Evolutionary conservation across 2,329 filamentous ascomycete genomes (phyloP).

Genomic region (Zasmidium angulare): DNA sequence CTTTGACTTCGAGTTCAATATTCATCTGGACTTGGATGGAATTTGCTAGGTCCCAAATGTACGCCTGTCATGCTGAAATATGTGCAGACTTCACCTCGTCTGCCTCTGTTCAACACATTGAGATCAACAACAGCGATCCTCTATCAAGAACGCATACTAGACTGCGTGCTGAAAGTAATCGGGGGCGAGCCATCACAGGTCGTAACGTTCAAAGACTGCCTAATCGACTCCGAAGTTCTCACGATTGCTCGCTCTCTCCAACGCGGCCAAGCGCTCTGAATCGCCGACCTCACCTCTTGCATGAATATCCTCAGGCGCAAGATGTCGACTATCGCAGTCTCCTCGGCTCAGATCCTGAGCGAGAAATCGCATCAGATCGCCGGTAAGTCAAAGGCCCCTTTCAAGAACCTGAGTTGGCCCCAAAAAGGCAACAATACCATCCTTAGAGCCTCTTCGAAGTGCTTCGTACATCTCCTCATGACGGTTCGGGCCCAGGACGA

Average conservation of each 20-base stretch:
- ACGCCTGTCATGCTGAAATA: background rate
- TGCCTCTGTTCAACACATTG: background rate
- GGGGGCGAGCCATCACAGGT: too few relatives aligned
- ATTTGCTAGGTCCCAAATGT: background rate
- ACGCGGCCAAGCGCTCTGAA: background rate
- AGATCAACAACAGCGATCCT: too few relatives aligned
- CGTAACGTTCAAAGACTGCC: too few relatives aligned
- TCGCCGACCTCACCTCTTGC: constrained; percentile 2
- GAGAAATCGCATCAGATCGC: constrained; percentile 47
- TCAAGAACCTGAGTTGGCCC: too few relatives aligned
- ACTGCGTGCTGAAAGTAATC: too few relatives aligned
- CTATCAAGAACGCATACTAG: too few relatives aligned
- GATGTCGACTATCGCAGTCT: constrained; percentile 35
- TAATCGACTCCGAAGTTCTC: background rate
- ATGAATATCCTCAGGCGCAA: constrained; percentile 27
- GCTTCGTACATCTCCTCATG: too few relatives aligned
- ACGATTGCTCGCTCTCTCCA: background rate
- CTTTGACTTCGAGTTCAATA: background rate
- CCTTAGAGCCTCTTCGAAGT: too few relatives aligned
- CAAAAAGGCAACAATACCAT: too few relatives aligned
- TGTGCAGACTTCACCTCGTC: background rate
- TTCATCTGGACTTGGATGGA: too few relatives aligned
- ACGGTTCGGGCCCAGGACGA: too few relatives aligned
- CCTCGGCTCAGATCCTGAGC: constrained; percentile 48
- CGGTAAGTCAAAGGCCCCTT: too few relatives aligned